Base-by-base conservation (phyloP, 192 early-diverging fungal genomes). In the Coemansia sp. region DNA sequence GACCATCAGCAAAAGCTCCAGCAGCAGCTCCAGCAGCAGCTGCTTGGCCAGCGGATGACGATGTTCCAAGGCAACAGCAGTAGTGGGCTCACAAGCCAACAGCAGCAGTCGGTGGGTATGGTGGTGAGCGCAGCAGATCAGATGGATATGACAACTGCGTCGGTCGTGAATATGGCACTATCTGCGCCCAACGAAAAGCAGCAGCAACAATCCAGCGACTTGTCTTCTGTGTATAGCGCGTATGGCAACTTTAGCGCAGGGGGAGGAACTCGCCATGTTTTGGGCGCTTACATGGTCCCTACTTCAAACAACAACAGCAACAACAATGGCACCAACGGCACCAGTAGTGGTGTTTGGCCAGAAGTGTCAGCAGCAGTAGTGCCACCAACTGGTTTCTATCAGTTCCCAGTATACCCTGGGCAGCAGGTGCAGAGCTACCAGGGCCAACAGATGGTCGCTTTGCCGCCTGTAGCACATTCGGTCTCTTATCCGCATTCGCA, bases 1-100 rank as follows among this genome's bases (percentile, higher is more conserved):
- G 66, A 72, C 9, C 62, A 68, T 51, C 70, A 77, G 63, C 75
- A 72, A 40, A 58, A 23, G 52, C 56, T 77, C 9, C 75, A 66
- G 31, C 63, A 53, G 46, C 62, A 68, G 33, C 51, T 70, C 21
- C 67, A 70, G 55, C 59, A 70, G 20, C 74, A 67, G 39, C 58
- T 59, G n/a, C 20, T 58, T 52, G 33, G 48, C 16, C 61, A 62
- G 16, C 29, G 31, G 4, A 16, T 34, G 55, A 15, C 51, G 4
- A 53, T 26, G 25, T 29, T 28, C 51, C 26, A 28, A 23, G 26
- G 25, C 51, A 53, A 30, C 51, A 10, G 7, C 29, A 53, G 23
- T 26, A 9, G 6, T 15, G 51, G 51, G n/a, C 10, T n/a, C 28
- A 29, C 25, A 9, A 7, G 40, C 7, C 58, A 65, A 23, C 72